Evolutionary conservation across 495 filamentous ascomycete genomes (phyloP).

Genomic region (Articulospora tetracladia): DNA sequence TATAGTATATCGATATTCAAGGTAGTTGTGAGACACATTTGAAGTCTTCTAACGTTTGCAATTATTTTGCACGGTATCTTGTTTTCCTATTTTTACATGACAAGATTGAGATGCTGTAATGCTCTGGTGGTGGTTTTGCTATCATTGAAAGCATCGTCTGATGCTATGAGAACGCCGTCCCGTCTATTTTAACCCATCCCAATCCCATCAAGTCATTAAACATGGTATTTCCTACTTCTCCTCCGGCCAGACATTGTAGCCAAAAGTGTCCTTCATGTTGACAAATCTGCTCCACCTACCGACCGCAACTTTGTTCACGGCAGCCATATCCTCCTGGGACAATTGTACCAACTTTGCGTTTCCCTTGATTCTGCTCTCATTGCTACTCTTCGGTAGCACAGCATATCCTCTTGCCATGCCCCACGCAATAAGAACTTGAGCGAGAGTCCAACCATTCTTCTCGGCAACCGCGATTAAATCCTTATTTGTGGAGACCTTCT

Average conservation of each 20-base stretch:
- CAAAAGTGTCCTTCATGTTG: slow-evolving; percentile 66
- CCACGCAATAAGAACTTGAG: slow-evolving; percentile 42
- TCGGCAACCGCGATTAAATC: slow-evolving; percentile 43
- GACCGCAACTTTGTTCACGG: slow-evolving; percentile 56
- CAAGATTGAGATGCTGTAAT: too few relatives aligned
- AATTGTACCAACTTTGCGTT: slow-evolving; percentile 31
- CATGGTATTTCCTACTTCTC: not conserved
- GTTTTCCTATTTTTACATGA: too few relatives aligned
- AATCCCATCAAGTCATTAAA: not conserved
- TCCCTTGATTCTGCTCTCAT: slow-evolving; percentile 38
- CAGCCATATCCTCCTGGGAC: slow-evolving; percentile 33
- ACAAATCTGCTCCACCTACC: slow-evolving; percentile 66
- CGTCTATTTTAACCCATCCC: not conserved
- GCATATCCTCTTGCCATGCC: slow-evolving; percentile 45
- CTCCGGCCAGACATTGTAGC: slow-evolving; percentile 27
- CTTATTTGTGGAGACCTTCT: slow-evolving; percentile 56
- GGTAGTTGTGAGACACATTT: too few relatives aligned
- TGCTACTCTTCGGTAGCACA: slow-evolving; percentile 47
- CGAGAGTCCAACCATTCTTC: slow-evolving; percentile 33
- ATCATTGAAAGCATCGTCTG: not conserved
- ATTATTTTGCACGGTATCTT: too few relatives aligned
- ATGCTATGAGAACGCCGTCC: not conserved
- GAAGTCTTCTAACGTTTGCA: too few relatives aligned
- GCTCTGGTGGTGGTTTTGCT: too few relatives aligned
- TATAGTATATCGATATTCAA: too few relatives aligned